Evolutionary conservation across 805 yeast genomes (phyloP), one percentile per base, ranked within the genome.

Genomic region (Candida caryicola): DNA sequence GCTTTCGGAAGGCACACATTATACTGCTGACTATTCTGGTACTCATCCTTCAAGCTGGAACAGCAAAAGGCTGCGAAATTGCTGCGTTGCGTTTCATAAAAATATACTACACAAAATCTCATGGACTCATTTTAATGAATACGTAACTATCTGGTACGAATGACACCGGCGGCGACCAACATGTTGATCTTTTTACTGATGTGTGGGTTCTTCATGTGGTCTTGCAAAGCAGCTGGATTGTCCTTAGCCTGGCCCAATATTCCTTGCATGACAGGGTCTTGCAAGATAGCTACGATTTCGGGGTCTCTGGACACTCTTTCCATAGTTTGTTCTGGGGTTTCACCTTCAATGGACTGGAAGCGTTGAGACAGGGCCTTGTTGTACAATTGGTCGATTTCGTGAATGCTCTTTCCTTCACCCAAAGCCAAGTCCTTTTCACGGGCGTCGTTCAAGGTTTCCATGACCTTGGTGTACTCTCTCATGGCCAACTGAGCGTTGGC

Each of bases 171-270:
- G 40, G 97, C 96, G 60, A 90, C 83, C 63, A 93, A 76, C 52
- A 85, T 75, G 63, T 85, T 83, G 53, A 93, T 81, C 79, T 93
- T 93, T 63, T 81, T 82, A 57, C 81, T 78, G 35, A 93, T 85
- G 44, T 81, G 95, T 29, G 99, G 98, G 67, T 93, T 93, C 74
- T 80, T 85, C 96, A 93, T 89, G 68, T 93, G 99, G 55, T 91
- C 97, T 61, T 86, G 95, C 52, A 93, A 75, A 39, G 98, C 98
- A 31, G 96, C 95, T 35, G 99, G 99, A 60, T 93, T 85, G 43
- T 80, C 86, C 62, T 83, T 85, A 14, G 98, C 98, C 69, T 93
- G 99, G 51, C 79, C 83, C 60, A 93, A 74, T 49, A 93, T 93
- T 40, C 91, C 82, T 69, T 89, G 93, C 97, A 93, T 91, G 30